A percentile compares a stretch with the other conserved stretches of the same genome.
Conservation (phyloP, 2,329 filamentous ascomycete genomes). For the Colletotrichum tabaci region DNA sequence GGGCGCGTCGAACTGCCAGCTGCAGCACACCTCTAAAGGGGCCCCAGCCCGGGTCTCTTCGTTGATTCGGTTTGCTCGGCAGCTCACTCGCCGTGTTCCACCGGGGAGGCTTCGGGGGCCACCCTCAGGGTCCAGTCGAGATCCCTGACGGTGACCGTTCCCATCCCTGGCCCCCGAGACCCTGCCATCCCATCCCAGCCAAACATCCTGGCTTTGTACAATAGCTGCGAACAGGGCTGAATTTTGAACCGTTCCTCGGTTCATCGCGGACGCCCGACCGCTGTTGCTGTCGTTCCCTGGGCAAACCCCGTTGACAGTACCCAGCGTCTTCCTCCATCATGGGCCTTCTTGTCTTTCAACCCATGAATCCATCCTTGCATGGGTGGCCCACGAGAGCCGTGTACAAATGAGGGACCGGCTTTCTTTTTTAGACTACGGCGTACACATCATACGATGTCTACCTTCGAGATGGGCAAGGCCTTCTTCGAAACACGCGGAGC, state of each 20-base stretch:
- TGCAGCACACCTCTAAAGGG: conserved; percentile 21
- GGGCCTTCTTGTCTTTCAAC: conserved; percentile 5
- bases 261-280: conserved; percentile 26
- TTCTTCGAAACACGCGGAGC: conserved; percentile 10
- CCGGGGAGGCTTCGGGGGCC: conserved; percentile 29
- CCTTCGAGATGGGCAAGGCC: conserved; percentile 33
- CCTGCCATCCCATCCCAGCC: conserved; percentile 2
- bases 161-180: background rate
- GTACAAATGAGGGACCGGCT: conserved; percentile 32
- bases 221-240: conserved; percentile 30
- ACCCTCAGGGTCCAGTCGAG: conserved; percentile 31
- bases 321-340: conserved; percentile 17
- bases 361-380: conserved; percentile 32
- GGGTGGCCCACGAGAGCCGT: conserved; percentile 22
- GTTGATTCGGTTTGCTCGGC: conserved; percentile 34
- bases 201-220: conserved; percentile 14
- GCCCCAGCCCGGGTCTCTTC: conserved; percentile 1
- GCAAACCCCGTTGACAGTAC: background rate
- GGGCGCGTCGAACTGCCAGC: no score
- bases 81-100: conserved; percentile 25
- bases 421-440: conserved; percentile 31
- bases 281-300: conserved; percentile 18
- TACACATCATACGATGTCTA: conserved; percentile 40
- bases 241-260: conserved; percentile 23
- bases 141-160: conserved; percentile 6